Evolutionary conservation across 2,329 filamentous ascomycete species (phyloP).

Genomic region (Dothidotthia symphoricarpi): DNA sequence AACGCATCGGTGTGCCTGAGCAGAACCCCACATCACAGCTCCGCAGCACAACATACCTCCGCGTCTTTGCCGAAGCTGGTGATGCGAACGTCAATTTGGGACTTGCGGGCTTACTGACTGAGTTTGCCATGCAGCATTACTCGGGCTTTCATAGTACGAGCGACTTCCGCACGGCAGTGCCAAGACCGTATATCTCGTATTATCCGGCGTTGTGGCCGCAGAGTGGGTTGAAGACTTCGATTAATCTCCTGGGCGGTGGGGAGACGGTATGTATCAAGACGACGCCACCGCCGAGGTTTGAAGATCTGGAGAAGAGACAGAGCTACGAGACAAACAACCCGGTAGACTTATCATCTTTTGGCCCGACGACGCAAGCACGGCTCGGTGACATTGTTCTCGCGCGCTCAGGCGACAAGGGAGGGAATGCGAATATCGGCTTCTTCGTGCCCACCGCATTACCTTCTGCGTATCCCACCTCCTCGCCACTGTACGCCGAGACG

Average conservation of each 20-base stretch:
- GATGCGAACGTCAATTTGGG: conserved; percentile 22
- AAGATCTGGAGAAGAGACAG: conserved; percentile 17
- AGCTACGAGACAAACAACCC: conserved; percentile 40
- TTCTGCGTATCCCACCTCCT: conserved; percentile 22
- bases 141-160: conserved; percentile 32
- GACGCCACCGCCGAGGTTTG: conserved; percentile 16
- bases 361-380: conserved; percentile 17
- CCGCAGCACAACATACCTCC: conserved; percentile 33
- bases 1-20: conserved; percentile 40
- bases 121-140: conserved; percentile 35
- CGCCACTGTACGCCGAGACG: conserved; percentile 23
- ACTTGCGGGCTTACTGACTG: conserved; percentile 19
- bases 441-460: conserved; percentile 36
- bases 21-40: conserved; percentile 29
- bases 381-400: conserved; percentile 48
- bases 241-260: conserved; percentile 35
- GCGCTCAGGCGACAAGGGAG: conserved; percentile 43
- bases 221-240: conserved; percentile 24
- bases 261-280: conserved; percentile 8
- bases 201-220: conserved; percentile 34
- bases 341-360: conserved; percentile 20
- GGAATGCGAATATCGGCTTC: conserved; percentile 39
- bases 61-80: conserved; percentile 32
- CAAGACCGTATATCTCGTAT: conserved; percentile 33
- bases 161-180: conserved; percentile 32